Evolutionary conservation across 768 basidiomycete species (phyloP).

Genomic region (Tulasnella sp.): DNA sequence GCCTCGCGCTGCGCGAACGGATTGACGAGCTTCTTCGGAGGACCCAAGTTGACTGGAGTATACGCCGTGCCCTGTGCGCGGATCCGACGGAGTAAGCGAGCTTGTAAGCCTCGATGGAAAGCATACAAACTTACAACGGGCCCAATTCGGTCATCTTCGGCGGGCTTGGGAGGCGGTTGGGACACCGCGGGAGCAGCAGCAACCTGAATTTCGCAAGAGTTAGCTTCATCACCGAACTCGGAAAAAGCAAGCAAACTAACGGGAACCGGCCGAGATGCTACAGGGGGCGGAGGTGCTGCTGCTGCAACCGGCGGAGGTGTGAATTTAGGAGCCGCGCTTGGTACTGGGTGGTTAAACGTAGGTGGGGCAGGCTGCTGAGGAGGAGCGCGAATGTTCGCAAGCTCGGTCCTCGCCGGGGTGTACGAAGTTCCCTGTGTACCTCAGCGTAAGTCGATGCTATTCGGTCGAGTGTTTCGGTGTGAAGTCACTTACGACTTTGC

Average conservation of each 20-base stretch:
- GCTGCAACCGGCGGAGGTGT: constrained; percentile 43
- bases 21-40: constrained; percentile 87
- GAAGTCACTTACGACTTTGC: constrained; percentile 36
- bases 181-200: constrained; percentile 51
- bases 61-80: constrained; percentile 69
- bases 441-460: not conserved
- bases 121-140: constrained; percentile 56
- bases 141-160: constrained; percentile 79
- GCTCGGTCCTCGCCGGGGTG: constrained; percentile 39
- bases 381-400: constrained; percentile 49
- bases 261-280: constrained; percentile 37
- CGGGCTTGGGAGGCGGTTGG: constrained; percentile 55
- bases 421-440: constrained; percentile 41
- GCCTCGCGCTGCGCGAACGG: constrained; percentile 65
- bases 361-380: constrained; percentile 41
- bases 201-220: not conserved
- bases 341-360: constrained; percentile 51
- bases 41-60: constrained; percentile 80
- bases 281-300: constrained; percentile 40
- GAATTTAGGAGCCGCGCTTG: constrained; percentile 48
- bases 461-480: not conserved
- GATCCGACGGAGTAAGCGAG: not conserved
- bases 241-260: not conserved
- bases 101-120: not conserved
- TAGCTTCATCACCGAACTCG: not conserved